A percentile compares a stretch with the other conserved stretches of the same genome.
Conservation (phyloP, 2,329 filamentous ascomycete genomes). For the Fusarium praegraminearum region DNA sequence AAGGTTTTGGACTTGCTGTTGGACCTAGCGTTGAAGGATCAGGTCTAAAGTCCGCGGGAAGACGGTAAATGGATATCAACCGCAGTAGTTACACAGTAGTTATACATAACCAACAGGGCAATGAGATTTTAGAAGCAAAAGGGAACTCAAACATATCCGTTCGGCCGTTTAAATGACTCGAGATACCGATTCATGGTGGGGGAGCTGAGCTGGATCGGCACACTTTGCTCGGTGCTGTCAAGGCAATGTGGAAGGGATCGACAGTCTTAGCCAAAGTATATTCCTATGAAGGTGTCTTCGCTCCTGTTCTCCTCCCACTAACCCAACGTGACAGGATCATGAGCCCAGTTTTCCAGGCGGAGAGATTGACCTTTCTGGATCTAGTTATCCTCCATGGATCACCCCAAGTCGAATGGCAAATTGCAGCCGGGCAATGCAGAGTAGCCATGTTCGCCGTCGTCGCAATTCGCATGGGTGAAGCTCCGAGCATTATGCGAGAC, state of each 20-base stretch:
- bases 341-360: constrained; percentile 1
- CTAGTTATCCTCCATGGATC: background rate
- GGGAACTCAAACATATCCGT: background rate
- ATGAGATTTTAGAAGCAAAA: background rate
- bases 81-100: background rate
- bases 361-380: background rate
- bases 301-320: background rate
- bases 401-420: background rate
- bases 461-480: constrained; percentile 1
- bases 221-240: background rate
- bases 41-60: background rate
- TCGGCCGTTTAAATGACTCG: constrained; percentile 11
- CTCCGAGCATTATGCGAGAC: constrained; percentile 3
- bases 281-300: background rate
- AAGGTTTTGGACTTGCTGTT: background rate
- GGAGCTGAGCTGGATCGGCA: constrained; percentile 20
- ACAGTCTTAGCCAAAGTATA: constrained; percentile 15
- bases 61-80: constrained; percentile 1
- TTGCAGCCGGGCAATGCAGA: background rate
- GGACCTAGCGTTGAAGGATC: background rate
- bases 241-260: constrained; percentile 13
- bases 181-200: constrained; percentile 7
- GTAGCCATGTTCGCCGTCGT: background rate
- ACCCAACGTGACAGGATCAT: background rate
- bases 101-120: background rate